These are phyloP conservation scores for Xylaria arbuscula DNA, from an alignment of 2,329 filamentous ascomycete genomes.

Conservation along the genomic window DNA sequence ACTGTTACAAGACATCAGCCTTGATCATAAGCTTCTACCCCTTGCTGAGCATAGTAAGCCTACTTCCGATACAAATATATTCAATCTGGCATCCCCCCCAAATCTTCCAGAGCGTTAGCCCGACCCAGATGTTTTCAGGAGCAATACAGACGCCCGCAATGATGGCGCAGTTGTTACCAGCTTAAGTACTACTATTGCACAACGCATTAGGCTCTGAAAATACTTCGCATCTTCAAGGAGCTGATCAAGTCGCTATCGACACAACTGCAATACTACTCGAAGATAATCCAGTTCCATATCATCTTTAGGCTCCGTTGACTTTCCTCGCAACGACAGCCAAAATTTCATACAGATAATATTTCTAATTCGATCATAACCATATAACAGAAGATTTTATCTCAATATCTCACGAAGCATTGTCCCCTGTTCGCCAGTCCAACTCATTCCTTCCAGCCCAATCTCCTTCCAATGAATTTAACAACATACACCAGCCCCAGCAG, in stretches of 20 bases:
- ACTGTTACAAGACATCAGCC: background rate
- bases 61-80: background rate
- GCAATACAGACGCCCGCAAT: too few relatives aligned
- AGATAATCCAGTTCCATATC: too few relatives aligned
- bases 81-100: background rate
- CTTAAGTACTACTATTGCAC: too few relatives aligned
- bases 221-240: too few relatives aligned
- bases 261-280: too few relatives aligned
- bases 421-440: background rate
- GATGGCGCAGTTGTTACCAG: too few relatives aligned
- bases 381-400: background rate
- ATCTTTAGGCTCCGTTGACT: too few relatives aligned
- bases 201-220: too few relatives aligned
- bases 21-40: background rate
- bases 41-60: background rate
- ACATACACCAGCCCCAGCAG: conserved; percentile 81
- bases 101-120: background rate
- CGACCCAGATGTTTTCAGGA: too few relatives aligned
- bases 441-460: conserved; percentile 64
- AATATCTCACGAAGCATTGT: background rate
- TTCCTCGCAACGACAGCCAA: background rate
- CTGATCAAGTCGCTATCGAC: too few relatives aligned
- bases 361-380: background rate
- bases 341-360: too few relatives aligned
- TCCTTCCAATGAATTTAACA: conserved; percentile 67